These are phyloP conservation scores for Haematococcus lacustris DNA, from an alignment of 139 green algal species.

Conservation along the genomic window DNA sequence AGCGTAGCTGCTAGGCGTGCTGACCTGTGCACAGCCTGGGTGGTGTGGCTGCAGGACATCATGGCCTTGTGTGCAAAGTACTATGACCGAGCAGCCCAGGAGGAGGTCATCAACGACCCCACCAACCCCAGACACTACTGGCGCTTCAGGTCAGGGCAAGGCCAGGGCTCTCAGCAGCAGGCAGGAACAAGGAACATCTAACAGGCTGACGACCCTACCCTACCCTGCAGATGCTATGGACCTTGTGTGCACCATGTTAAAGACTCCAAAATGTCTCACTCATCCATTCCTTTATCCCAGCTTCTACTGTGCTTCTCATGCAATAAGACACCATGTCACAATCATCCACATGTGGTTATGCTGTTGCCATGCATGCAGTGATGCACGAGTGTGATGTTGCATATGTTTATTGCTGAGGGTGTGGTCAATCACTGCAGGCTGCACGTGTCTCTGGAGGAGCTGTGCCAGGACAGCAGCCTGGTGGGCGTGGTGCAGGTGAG, in stretches of 20 bases:
- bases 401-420: not conserved
- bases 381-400: not conserved
- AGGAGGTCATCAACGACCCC: conserved; percentile 96
- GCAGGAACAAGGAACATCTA: not conserved
- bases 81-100: conserved; percentile 40
- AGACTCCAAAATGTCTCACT: not conserved
- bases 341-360: not conserved
- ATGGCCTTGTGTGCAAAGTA: conserved; percentile 34
- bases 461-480: not conserved
- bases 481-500: conserved; percentile 1
- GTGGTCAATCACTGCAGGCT: not conserved
- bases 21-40: too few species aligned
- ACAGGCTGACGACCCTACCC: not conserved
- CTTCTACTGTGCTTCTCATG: not conserved
- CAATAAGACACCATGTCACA: not conserved
- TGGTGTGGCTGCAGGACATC: conserved; percentile 61
- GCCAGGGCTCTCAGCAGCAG: not conserved
- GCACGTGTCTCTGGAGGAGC: not conserved
- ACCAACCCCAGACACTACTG: conserved; percentile 93
- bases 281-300: not conserved
- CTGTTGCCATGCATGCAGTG: not conserved
- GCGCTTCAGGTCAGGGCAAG: conserved; percentile 45
- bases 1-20: too few species aligned
- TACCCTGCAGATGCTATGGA: too few species aligned
- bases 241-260: too few species aligned